Evolutionary conservation across 495 filamentous ascomycete species (phyloP).

Genomic region (Aspergillus sclerotioniger): DNA sequence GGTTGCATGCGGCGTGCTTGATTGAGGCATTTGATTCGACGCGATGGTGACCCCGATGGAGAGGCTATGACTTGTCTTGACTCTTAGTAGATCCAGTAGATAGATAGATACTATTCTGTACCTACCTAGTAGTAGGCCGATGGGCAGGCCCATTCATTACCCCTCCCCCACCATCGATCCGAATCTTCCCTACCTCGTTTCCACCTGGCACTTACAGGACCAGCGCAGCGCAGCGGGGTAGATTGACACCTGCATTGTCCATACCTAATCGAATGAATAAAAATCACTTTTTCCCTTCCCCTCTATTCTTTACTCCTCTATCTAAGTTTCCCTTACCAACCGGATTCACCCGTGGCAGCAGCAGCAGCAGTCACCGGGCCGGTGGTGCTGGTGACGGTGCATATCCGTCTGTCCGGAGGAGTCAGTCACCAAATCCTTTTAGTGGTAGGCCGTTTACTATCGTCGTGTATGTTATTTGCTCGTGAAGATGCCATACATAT

Average conservation of each 20-base stretch:
- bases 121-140: no score
- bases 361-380: background rate
- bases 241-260: background rate
- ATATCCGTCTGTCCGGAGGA: conserved; percentile 4
- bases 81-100: background rate
- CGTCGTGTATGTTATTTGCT: background rate
- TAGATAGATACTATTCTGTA: background rate
- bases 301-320: no score
- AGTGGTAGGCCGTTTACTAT: background rate
- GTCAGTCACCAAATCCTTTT: background rate
- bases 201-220: no score
- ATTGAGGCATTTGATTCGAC: background rate
- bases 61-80: background rate
- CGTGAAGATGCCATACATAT: background rate
- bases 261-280: no score
- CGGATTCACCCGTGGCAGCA: no score
- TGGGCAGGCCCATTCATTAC: no score
- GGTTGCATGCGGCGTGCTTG: background rate
- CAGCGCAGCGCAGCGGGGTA: no score
- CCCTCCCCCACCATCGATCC: background rate
- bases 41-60: no score
- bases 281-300: no score
- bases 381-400: background rate
- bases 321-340: no score
- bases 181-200: background rate